Base-by-base conservation (phyloP, 805 yeast genomes). In the Spathaspora arborariae region DNA sequence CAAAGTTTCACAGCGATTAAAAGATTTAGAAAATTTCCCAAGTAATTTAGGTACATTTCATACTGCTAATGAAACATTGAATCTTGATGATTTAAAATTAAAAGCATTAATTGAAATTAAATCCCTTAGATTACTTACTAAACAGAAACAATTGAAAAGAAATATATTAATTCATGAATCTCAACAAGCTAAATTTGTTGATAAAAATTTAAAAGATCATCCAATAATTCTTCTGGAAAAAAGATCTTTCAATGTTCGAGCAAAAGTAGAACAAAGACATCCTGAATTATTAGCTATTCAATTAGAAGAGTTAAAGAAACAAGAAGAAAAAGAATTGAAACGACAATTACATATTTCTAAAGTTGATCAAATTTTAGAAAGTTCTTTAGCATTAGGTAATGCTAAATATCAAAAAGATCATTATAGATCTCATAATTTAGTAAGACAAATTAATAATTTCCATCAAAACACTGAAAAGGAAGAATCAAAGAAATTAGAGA, bases 241-340 rank as follows among this genome's bases (percentile, higher is more conserved):
- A 56, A 73, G 95, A 59, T 78, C 88, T 0, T 76, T 80, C 47
- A 82, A 82, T 58, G 72, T 85, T 15, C 78, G 88, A 60, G 81
- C 81, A 27, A 87, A 85, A 59, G 76, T 84, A 45, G 81, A 80
- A 49, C 84, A 85, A 24, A 81, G 84, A 16, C 86, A 85, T 56
- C 87, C 95, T 1, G 85, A 88, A 4, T 74, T 84, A 50, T 68
- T 87, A 40, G 90, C 91, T 3, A 85, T 82, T 60, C 88, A 85
- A 58, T 70, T 87, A 48, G 89, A 85, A 57, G 85, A 82, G 59
- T 84, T 84, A 56, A 85, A 84, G 59, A 74, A 77, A 51, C 65
- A 79, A 46, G 92, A 86, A 46, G 69, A 65, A 6, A 64, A 63
- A 45, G 63, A 63, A 56, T 76, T 73, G 26, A 81, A 80, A 52